Evolutionary conservation across 176 grass and related monocot genomes (phyloP), one percentile per base, ranked within the genome.

Genomic region (Aechmea fasciata): DNA sequence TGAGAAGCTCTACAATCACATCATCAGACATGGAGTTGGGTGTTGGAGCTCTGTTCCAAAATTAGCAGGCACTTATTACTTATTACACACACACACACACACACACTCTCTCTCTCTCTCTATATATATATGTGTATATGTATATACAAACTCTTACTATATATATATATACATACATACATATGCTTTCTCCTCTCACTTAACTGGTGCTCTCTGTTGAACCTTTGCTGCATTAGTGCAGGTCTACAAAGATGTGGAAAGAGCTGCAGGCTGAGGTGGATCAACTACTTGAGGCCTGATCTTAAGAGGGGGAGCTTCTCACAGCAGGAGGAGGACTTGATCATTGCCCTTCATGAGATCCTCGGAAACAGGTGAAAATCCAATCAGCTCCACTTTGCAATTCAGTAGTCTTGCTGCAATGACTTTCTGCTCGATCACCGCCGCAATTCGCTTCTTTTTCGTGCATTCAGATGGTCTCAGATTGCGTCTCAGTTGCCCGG

Each of bases 1-100:
- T 79, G 90, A 93, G 77, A 93, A 86, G 90, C 81, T 93, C 65
- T 93, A 89, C 90, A 93, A 86, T 28, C 90, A 93, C 83, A 89
- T 93, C 90, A 86, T 89, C 77, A 84, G 71, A 26, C 89, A 81
- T 66, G 90, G 90, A 19, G 90, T 93, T 50, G 90, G 90, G 10
- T 93, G 90, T 82, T 93, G 90, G 90, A 93, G 90, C 80, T 83
- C 90, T 19, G 90, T 93, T 33, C 90, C 90, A 49, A 93, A 86
- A 76, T 86, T 93, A 33, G 85, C 90, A 26, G 89, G 89, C 78
- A 87, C 61, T 47, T 59, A 83, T 50, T 66, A 52, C n/a, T n/a
- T n/a, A n/a, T n/a, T n/a, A n/a, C n/a, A n/a, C n/a, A n/a, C n/a
- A n/a, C n/a, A n/a, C n/a, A n/a, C n/a, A n/a, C n/a, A n/a, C n/a